A percentile compares a stretch with the other conserved stretches of the same genome.
Evolutionary conservation across 768 basidiomycete species (phyloP).

Genomic region (Cystofilobasidium macerans): DNA sequence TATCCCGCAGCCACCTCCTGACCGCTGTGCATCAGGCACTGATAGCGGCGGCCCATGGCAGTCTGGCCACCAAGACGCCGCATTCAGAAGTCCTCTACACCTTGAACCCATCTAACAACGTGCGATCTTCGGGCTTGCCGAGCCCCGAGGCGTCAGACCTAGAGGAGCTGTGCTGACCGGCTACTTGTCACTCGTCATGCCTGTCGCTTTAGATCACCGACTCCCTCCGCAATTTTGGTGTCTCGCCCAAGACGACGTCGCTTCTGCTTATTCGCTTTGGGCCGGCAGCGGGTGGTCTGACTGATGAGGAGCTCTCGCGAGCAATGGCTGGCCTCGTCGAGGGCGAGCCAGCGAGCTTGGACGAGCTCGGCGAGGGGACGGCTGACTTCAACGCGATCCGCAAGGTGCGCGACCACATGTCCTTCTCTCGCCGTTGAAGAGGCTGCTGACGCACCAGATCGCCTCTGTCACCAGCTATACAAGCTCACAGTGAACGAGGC

Average conservation of each 20-base stretch:
- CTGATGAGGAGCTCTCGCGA: background rate
- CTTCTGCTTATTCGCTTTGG: slow-evolving; percentile 63
- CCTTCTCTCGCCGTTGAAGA: background rate
- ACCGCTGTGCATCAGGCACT: slow-evolving; percentile 74
- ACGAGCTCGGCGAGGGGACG: slow-evolving; percentile 38
- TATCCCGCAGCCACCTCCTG: slow-evolving; percentile 65
- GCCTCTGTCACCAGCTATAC: slow-evolving; percentile 8
- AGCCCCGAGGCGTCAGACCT: too few relatives aligned
- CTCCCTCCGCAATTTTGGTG: slow-evolving; percentile 71
- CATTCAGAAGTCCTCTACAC: slow-evolving; percentile 86
- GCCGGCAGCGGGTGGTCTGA: background rate
- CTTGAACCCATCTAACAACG: slow-evolving; percentile 78
- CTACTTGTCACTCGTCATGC: too few relatives aligned
- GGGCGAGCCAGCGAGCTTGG: slow-evolving; percentile 8
- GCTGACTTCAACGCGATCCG: slow-evolving; percentile 66
- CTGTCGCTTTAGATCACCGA: slow-evolving; percentile 93
- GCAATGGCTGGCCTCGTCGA: slow-evolving; percentile 17
- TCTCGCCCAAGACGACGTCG: slow-evolving; percentile 54
- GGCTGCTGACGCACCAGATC: background rate
- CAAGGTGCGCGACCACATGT: slow-evolving; percentile 48
- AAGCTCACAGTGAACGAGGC: slow-evolving; percentile 9
- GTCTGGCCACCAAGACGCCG: slow-evolving; percentile 67
- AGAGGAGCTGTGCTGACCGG: too few relatives aligned
- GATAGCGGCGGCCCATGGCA: slow-evolving; percentile 51
- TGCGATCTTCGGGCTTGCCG: too few relatives aligned